These are phyloP conservation scores for Populus nigra DNA, from an alignment of 345 rosid species.

Conservation along the genomic window DNA sequence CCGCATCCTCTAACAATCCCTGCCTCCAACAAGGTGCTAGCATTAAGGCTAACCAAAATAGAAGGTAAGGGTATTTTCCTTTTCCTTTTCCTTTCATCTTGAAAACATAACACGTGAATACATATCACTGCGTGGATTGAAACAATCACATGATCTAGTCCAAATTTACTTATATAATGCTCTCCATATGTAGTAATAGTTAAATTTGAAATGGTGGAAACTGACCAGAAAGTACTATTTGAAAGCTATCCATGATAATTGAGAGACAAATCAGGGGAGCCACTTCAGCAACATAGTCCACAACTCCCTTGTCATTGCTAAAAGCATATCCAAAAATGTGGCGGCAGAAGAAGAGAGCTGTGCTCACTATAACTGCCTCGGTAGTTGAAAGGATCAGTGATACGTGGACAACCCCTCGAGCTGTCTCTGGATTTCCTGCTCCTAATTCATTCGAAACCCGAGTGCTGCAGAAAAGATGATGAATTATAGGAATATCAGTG, in stretches of 20 bases:
- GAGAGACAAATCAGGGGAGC: conserved; percentile 25
- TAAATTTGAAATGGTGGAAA: not conserved
- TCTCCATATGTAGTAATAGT: no score
- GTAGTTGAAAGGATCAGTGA: conserved; percentile 1
- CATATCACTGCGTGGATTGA: no score
- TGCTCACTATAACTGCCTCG: conserved; percentile 10
- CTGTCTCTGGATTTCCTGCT: conserved; percentile 17
- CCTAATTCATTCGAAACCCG: conserved; percentile 28
- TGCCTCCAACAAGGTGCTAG: no score
- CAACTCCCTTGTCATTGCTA: conserved; percentile 16
- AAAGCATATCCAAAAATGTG: conserved; percentile 20
- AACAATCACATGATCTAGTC: no score
- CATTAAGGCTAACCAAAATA: no score
- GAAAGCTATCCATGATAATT: conserved; percentile 21
- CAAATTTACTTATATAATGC: no score
- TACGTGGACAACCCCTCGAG: conserved; percentile 2
- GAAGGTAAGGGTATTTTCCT: no score
- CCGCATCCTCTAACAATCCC: no score
- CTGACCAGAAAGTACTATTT: conserved; percentile 21
- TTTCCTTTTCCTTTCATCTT: no score
- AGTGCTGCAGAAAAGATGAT: conserved; percentile 7
- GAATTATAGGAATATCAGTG: no score
- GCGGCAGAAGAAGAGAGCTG: conserved; percentile 13
- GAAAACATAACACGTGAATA: no score
- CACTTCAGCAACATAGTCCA: conserved; percentile 21